Evolutionary conservation across 805 yeast genomes (phyloP), one percentile per base, ranked within the genome.

Genomic region (Candida anglica): DNA sequence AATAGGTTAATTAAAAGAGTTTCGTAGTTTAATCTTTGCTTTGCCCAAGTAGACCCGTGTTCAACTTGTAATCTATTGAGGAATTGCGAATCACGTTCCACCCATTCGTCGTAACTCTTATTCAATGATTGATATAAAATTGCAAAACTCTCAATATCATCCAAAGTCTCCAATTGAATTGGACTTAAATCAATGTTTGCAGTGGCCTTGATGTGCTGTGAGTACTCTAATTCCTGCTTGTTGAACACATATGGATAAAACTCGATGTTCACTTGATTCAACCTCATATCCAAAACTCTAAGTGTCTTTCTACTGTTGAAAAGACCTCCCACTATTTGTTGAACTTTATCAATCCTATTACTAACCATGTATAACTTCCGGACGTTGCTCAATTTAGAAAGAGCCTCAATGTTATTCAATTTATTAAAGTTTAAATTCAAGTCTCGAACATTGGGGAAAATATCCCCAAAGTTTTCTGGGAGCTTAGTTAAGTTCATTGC

Each of bases 211-310:
- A 41, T 26, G 11, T 35, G 28, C 19, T 40, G 28, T 6, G 41
- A 41, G 20, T 44, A 45, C 17, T 55, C 66, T 14, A 56, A 36
- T 32, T 66, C 76, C 6, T 61, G 60, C 4, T 73, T 71, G 40
- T 66, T 69, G 50, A 75, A 75, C 2, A 75, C 75, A 43, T 65
- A 73, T 0, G 81, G 78, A 46, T 75, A 74, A 31, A 70, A 57
- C 8, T 63, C 68, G 27, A 58, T 52, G 27, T 68, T 73, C 18
- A 73, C 39, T 11, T 76, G 71, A 41, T 75, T 75, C 35, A 74
- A 65, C 23, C 80, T 56, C 30, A 73, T 36, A 46, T 75, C 81
- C 13, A 75, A 44, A 6, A 61, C 52, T 36, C 48, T 54, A 40
- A 75, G 44, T 3, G 56, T 45, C 3, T 39, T 33, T 27, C 77